Evolutionary conservation across 768 basidiomycete species (phyloP).

Genomic region (Amanita muscaria): DNA sequence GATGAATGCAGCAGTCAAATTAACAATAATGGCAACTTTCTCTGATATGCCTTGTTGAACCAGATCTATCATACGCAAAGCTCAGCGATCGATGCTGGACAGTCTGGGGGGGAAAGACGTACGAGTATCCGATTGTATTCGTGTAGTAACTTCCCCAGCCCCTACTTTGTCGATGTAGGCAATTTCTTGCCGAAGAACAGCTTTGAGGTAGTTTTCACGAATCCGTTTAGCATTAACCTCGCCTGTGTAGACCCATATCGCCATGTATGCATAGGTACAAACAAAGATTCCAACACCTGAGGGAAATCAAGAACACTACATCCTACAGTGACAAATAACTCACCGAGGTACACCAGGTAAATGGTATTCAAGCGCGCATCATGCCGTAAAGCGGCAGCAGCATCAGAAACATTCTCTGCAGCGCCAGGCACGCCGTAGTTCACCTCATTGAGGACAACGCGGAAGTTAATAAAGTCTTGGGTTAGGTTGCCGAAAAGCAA

Average conservation of each 20-base stretch:
- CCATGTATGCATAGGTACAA: constrained; percentile 68
- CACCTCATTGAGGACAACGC: constrained; percentile 17
- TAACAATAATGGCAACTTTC: constrained; percentile 67
- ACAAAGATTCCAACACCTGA: constrained; percentile 68
- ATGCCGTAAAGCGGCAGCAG: constrained; percentile 40
- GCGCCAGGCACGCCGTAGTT: constrained; percentile 22
- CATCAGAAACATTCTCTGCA: constrained; percentile 22
- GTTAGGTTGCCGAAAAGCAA: constrained; percentile 81
- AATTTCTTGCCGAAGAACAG: constrained; percentile 80
- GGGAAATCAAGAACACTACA: neutral
- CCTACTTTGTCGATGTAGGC: constrained; percentile 88
- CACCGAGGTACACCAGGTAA: constrained; percentile 63
- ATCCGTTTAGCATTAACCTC: constrained; percentile 80
- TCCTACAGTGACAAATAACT: constrained; percentile 12
- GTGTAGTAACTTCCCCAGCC: constrained; percentile 88
- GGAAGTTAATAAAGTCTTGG: constrained; percentile 61
- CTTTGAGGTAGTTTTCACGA: constrained; percentile 72
- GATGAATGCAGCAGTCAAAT: constrained; percentile 61
- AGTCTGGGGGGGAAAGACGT: constrained; percentile 17
- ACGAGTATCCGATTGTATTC: constrained; percentile 87
- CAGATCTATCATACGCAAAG: constrained; percentile 52
- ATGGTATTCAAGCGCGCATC: constrained; percentile 48
- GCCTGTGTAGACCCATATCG: constrained; percentile 62
- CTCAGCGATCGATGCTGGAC: neutral
- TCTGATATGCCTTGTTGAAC: constrained; percentile 90